A percentile compares a stretch with the other conserved stretches of the same genome.
Evolutionary conservation across 441 rosid genomes (phyloP).

Genomic region (Bruguiera hainesii): DNA sequence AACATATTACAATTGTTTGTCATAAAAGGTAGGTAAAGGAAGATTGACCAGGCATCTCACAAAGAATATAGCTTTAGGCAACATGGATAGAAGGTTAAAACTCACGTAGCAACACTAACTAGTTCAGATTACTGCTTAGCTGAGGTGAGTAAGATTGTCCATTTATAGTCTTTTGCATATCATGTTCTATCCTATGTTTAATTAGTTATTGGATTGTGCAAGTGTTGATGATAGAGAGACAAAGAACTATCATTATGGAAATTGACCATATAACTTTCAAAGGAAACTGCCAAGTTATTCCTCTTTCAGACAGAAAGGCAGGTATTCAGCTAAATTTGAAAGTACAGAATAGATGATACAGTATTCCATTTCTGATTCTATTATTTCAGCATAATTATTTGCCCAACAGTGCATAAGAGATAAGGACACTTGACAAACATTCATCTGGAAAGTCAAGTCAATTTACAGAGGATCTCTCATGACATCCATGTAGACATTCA

Average conservation of each 20-base stretch:
- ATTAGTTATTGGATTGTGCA: too few relatives aligned
- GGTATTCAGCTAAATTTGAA: not conserved
- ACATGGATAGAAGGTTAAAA: not conserved
- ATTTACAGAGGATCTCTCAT: too few relatives aligned
- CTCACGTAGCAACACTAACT: not conserved
- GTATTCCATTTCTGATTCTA: not conserved
- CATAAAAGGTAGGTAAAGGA: not conserved
- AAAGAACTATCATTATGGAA: too few relatives aligned
- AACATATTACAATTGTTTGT: not conserved
- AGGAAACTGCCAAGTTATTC: too few relatives aligned
- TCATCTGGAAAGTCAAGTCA: too few relatives aligned
- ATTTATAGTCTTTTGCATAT: too few relatives aligned
- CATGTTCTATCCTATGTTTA: too few relatives aligned
- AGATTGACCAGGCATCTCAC: not conserved
- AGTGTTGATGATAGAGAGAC: too few relatives aligned
- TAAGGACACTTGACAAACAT: not conserved
- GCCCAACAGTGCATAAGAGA: not conserved
- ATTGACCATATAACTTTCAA: too few relatives aligned
- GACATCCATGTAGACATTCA: too few relatives aligned
- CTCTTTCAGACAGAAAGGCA: not conserved
- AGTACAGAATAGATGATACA: not conserved
- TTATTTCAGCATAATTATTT: not conserved
- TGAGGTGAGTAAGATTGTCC: not conserved
- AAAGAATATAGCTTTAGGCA: not conserved
- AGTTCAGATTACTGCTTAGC: not conserved